Conservation (phyloP, 805 yeast genomes). For the Candida railenensis region DNA sequence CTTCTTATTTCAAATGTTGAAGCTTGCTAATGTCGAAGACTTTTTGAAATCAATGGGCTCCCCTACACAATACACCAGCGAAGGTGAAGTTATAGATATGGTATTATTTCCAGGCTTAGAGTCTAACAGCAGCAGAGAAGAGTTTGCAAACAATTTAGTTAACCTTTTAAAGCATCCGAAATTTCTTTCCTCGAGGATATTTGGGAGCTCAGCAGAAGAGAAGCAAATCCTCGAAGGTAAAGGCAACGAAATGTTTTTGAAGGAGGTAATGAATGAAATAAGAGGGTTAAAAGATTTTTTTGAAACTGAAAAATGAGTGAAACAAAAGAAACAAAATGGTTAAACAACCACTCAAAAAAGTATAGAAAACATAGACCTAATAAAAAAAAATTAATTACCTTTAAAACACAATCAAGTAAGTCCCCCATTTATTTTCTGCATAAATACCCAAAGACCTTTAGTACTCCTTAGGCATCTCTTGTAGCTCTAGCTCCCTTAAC, state of each 20-base stretch:
- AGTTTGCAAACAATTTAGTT: slow-evolving; percentile 58
- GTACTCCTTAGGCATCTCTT: too few relatives aligned
- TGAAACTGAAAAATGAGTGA: too few relatives aligned
- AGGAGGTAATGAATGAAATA: slow-evolving; percentile 35
- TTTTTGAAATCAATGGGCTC: slow-evolving; percentile 26
- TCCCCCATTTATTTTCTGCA: too few relatives aligned
- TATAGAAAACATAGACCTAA: too few relatives aligned
- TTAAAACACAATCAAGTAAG: too few relatives aligned
- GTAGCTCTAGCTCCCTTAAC: too few relatives aligned
- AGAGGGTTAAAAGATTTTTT: slow-evolving; percentile 32
- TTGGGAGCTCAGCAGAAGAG: slow-evolving; percentile 64
- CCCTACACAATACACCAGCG: slow-evolving; percentile 6
- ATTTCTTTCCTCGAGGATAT: slow-evolving; percentile 67
- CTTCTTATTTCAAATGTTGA: slow-evolving; percentile 58
- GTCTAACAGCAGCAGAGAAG: slow-evolving; percentile 54
- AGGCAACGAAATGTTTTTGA: slow-evolving; percentile 29
- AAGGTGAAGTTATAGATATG: slow-evolving; percentile 22
- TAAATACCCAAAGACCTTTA: too few relatives aligned
- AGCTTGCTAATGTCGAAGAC: slow-evolving; percentile 50
- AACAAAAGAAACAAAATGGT: too few relatives aligned
- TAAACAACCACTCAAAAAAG: too few relatives aligned
- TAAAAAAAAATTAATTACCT: too few relatives aligned
- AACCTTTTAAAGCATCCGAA: slow-evolving; percentile 86
- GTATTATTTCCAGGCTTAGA: slow-evolving; percentile 60
- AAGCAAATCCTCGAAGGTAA: slow-evolving; percentile 54